Evolutionary conservation across 1,284 basidiomycete species (phyloP), one percentile per base, ranked within the genome.

Genomic region (Malassezia pachydermatis): DNA sequence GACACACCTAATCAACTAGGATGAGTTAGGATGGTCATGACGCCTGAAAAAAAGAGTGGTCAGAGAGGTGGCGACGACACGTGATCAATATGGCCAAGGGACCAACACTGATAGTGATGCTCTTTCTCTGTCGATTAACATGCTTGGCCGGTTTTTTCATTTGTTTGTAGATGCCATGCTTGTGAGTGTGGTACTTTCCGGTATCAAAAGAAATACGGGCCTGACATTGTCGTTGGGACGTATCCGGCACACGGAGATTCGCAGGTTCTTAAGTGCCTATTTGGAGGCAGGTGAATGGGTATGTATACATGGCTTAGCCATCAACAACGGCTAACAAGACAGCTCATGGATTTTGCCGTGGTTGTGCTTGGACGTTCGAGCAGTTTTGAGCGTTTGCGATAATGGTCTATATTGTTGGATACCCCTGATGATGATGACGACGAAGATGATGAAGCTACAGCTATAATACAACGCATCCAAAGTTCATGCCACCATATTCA

Each of bases 251-350:
- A 63, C 63, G 35, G 68, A 71, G 32, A 30, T 68, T 5, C 58
- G 67, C 37, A 62, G 68, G 43, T 33, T 70, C 25, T 45, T 70
- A 47, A 51, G 62, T 25, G 55, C 60, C 34, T 71, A 66, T 36
- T 47, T 71, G 24, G 68, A 71, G 44, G 60, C 65, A 23, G 68
- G 68, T 28, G 68, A 71, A 54, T 71, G 68, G 68, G 65, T 69
- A 46, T 52, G 66, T 60, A 11, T 23, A 6, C 1, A 25, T 13
- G 25, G 20, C 10, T 27, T 28, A 40, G 8, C 16, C n/a, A 14
- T 38, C 34, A 19, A 43, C 20, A 3, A 30, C 19, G 4, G 38
- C 29, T 34, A 8, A 16, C 27, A 11, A 16, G 16, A 22, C 37
- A 63, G 62, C 42, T 68, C 37, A 66, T 65, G 62, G 65, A 68